These are phyloP conservation scores for Aspergillus luchuensis DNA, from an alignment of 2,329 filamentous ascomycete species.

Conservation along the genomic window DNA sequence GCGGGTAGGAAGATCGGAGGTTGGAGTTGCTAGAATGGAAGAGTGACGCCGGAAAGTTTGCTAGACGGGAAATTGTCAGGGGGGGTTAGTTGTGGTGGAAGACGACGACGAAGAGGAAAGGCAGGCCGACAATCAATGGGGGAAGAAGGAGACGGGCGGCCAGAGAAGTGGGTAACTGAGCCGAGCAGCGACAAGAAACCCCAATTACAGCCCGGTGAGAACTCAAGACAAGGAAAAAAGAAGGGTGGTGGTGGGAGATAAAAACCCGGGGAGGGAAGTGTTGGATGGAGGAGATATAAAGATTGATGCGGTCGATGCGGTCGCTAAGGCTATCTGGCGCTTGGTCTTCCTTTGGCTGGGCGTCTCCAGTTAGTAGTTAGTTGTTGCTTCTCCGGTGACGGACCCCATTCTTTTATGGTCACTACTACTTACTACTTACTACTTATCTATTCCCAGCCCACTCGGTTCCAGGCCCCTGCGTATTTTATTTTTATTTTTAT, in stretches of 20 bases:
- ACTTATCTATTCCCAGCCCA: neutral
- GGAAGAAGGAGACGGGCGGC: conserved; percentile 9
- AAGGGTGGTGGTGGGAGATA: neutral
- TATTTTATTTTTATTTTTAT: too few relatives aligned
- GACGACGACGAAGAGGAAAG: conserved; percentile 12
- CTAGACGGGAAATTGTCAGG: conserved; percentile 28
- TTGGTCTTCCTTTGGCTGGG: conserved; percentile 14
- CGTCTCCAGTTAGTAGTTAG: neutral
- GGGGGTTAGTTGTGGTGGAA: conserved; percentile 12
- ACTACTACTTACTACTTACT: neutral
- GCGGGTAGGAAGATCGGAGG: neutral
- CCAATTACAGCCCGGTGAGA: neutral
- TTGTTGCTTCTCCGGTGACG: conserved; percentile 17
- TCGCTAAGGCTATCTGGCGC: conserved; percentile 18
- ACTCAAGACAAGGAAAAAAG: neutral
- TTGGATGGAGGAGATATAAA: conserved; percentile 4
- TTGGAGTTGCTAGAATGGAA: conserved; percentile 10
- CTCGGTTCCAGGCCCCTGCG: too few relatives aligned
- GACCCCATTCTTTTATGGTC: neutral
- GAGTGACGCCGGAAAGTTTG: conserved; percentile 18
- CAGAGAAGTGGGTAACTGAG: neutral
- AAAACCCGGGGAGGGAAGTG: neutral
- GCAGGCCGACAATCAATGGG: conserved; percentile 11
- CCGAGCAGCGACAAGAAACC: neutral
- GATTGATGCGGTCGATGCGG: conserved; percentile 6